Evolutionary conservation across 202 grass and related monocot genomes (phyloP), one percentile per base, ranked within the genome.

Genomic region (Musa balbisiana): DNA sequence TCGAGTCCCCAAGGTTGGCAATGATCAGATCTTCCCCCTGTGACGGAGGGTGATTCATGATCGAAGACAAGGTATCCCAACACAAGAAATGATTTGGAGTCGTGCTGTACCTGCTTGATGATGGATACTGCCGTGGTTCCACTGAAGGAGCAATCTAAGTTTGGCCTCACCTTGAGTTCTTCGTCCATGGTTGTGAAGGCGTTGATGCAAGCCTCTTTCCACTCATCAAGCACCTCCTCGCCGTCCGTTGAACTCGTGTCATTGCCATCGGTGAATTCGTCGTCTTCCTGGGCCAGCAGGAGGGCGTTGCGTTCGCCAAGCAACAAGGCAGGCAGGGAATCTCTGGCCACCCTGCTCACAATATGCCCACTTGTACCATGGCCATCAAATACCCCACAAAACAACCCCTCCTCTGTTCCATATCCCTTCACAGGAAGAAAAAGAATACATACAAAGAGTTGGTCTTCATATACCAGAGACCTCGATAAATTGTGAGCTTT

Each of bases 371-470:
- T 84, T 53, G 76, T 70, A 10, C 96, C 96, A 82, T 99, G 96
- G 16, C 96, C 96, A 56, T 99, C 96, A 80, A 99, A 99, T 33
- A 87, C 96, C 11, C 89, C 91, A 74, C 91, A 95, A 71, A 99
- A 95, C 69, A 99, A 80, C 22, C 96, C 96, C 15, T 90, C 91
- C 78, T 88, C 96, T 80, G 80, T 87, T 56, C 96, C 96, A 80
- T 89, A 99, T 3, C 87, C 96, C 96, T 99, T 84, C 16, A 64
- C 23, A 72, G n/a, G 2, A 2, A 53, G 64, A 24, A 20, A 60
- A 74, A 78, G 11, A 69, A 50, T 11, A 67, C 10, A 64, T 27
- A 11, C 26, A 55, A 55, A 65, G 11, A 52, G 51, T 51, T 43
- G 19, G 54, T 21, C 26, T 15, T 71, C 11, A 63, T 52, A 4